phyloP scores from a whole-genome alignment of 2,329 filamentous ascomycete species.

The Elsinoe batatas region DNA sequence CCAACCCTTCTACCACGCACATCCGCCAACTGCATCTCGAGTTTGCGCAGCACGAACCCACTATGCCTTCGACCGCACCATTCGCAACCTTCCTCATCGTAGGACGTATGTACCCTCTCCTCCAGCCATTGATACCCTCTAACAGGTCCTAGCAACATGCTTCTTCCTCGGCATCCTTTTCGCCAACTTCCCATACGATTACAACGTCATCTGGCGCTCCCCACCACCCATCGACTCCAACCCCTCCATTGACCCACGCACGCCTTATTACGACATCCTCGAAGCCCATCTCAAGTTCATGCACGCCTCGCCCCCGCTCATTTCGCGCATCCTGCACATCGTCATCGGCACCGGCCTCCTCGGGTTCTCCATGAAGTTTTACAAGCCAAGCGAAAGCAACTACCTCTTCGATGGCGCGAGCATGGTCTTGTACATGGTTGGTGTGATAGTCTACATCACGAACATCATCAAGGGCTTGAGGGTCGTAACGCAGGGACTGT shows the following conservation, averaged over 20 bases:
- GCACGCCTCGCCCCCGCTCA: conserved; percentile 82
- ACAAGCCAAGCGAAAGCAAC: conserved; percentile 86
- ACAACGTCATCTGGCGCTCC: conserved; percentile 72
- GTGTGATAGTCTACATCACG: conserved; percentile 82
- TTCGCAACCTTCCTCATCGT: conserved; percentile 98
- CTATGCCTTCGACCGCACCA: conserved; percentile 28
- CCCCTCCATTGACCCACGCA: conserved; percentile 29
- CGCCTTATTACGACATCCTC: conserved; percentile 69
- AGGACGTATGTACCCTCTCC: conserved; percentile 57
- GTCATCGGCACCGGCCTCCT: conserved; percentile 77
- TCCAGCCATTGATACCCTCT: background rate
- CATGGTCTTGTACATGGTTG: conserved; percentile 68
- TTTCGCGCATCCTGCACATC: conserved; percentile 88
- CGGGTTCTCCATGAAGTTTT: conserved; percentile 89
- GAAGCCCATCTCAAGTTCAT: conserved; percentile 86
- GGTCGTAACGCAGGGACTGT: conserved; percentile 65
- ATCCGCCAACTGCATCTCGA: background rate
- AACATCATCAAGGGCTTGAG: conserved; percentile 95
- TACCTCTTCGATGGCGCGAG: conserved; percentile 80
- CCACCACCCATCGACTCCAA: conserved; percentile 37
- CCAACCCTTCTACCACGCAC: background rate
- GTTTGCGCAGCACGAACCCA: background rate
- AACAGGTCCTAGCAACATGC: conserved; percentile 49
- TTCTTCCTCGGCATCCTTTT: conserved; percentile 99
- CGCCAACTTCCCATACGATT: conserved; percentile 92